Evolutionary conservation across 2,329 filamentous ascomycete genomes (phyloP), one percentile per base, ranked within the genome.

Genomic region (Thermoascus crustaceus): DNA sequence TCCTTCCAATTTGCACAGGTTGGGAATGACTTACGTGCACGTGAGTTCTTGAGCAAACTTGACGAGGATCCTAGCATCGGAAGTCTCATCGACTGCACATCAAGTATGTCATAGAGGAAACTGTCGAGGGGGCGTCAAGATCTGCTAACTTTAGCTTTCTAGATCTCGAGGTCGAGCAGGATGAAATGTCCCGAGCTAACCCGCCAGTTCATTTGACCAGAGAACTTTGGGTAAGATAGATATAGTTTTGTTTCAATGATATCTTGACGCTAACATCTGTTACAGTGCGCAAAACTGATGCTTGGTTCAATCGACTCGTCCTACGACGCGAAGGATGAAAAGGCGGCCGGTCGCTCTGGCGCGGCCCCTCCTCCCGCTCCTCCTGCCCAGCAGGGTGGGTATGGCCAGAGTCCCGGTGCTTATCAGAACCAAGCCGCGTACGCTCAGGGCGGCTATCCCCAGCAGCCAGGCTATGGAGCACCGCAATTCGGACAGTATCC

Each of bases 1-100:
- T 70, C 74, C 0, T 81, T 81, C 63, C 76, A 82, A 50, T 81
- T 82, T 50, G 77, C 78, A 1, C 78, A 82, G 48, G 78, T 82
- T 32, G 78, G 78, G 42, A 80, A 80, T 46, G 78, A 82, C 48
- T 64, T 72, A 51, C 71, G 72, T 44, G 78, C 78, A 2, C 72
- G 73, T 36, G 71, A 78, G 41, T 82, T 81, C 65, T 63, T 82
- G 31, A 58, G 66, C 32, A 73, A 73, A 48, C 67, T 82, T n/a
- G 78, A 82, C 47, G 70, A 74, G 42, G 76, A 82, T 40, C 75
- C 76, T 8, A 56, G 58, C 14, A 72, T 82, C 48, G 78, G 78
- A 31, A 57, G 65, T 10, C 59, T 80, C 54, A 72, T 82, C 38
- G 78, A 82, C 55, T 82, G 78, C 62, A 82, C 78, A 37, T 80